Evolutionary conservation across 805 yeast genomes (phyloP).

Genomic region (Zygosaccharomyces rouxii): DNA sequence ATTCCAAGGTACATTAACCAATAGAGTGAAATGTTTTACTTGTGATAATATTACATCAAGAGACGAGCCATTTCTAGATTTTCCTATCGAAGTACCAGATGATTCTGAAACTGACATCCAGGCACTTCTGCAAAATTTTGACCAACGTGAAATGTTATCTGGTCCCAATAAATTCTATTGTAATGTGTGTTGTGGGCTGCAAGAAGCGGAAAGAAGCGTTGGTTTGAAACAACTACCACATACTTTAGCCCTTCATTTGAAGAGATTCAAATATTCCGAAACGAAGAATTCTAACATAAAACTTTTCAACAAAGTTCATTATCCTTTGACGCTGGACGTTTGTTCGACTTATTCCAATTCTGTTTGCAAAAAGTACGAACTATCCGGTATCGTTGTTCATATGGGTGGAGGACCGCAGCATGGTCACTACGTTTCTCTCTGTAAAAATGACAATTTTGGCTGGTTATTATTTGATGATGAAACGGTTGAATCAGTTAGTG

Average conservation of each 20-base stretch:
- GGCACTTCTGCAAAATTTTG: constrained; percentile 42
- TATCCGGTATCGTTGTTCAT: constrained; percentile 85
- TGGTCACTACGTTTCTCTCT: constrained; percentile 89
- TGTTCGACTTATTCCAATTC: constrained; percentile 47
- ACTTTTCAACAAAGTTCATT: constrained; percentile 77
- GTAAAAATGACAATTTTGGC: constrained; percentile 70
- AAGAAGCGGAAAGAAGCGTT: constrained; percentile 90
- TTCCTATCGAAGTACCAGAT: constrained; percentile 77
- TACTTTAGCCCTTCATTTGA: constrained; percentile 75
- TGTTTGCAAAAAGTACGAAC: constrained; percentile 58
- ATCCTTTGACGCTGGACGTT: constrained; percentile 68
- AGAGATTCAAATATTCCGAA: constrained; percentile 89
- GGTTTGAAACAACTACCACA: constrained; percentile 74
- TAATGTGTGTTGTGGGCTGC: constrained; percentile 82
- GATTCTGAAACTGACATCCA: constrained; percentile 71
- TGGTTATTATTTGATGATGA: constrained; percentile 97
- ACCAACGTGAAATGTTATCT: constrained; percentile 77
- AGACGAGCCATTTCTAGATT: constrained; percentile 82
- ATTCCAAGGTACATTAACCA: constrained; percentile 81
- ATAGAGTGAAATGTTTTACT: constrained; percentile 83
- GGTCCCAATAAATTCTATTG: constrained; percentile 91
- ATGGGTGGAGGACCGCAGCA: constrained; percentile 98
- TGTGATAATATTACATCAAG: constrained; percentile 80
- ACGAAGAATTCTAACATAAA: constrained; percentile 75
- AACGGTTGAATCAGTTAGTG: constrained; percentile 84